Percentiles rank a stretch among this genome's conserved stretches.
Evolutionary conservation across 768 basidiomycete species (phyloP).

Genomic region (Tephrocybe sp.): DNA sequence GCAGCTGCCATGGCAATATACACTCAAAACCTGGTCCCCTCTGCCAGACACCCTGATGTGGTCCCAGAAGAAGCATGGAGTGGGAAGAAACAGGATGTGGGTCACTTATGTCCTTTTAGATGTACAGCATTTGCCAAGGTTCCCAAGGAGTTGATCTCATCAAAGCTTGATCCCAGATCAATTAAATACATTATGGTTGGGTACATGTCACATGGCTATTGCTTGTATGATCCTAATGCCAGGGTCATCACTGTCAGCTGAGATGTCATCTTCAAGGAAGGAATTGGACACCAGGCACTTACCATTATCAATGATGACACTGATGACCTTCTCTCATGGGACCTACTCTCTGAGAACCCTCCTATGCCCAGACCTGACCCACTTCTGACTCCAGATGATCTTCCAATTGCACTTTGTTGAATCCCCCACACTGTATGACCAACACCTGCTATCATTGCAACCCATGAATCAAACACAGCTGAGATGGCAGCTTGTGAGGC

Average conservation of each 20-base stretch:
- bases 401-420: too few relatives aligned
- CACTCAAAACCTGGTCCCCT: neutral
- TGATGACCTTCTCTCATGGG: too few relatives aligned
- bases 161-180: conserved; percentile 12
- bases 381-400: too few relatives aligned
- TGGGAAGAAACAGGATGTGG: neutral
- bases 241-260: conserved; percentile 12
- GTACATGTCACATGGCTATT: conserved; percentile 17
- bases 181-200: conserved; percentile 20
- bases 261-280: conserved; percentile 26
- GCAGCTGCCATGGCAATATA: neutral
- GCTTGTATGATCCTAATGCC: conserved; percentile 8
- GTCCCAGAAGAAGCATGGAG: neutral
- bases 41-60: neutral
- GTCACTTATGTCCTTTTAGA: neutral
- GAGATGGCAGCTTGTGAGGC: too few relatives aligned
- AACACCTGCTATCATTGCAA: too few relatives aligned
- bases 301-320: neutral
- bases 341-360: too few relatives aligned
- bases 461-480: too few relatives aligned
- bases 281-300: conserved; percentile 7
- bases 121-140: neutral
- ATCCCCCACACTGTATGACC: too few relatives aligned
- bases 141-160: neutral
- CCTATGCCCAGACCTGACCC: too few relatives aligned